Conservation (phyloP, 371 early-diverging fungal species). For the Lichtheimia ramosa region DNA sequence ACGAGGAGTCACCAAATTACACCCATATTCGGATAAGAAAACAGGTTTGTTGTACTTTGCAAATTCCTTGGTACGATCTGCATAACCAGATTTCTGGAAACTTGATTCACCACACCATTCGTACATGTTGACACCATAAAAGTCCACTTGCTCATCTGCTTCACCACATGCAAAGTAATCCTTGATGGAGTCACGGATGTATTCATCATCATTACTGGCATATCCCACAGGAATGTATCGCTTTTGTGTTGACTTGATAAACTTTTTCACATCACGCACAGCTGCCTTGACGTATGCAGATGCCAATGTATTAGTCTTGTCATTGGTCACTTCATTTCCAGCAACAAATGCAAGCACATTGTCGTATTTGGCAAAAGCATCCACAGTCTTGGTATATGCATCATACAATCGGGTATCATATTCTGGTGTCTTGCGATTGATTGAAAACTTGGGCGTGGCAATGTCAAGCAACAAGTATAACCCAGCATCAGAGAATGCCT, state of each 20-base stretch:
- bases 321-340: conserved; percentile 83
- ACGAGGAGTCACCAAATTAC: conserved; percentile 57
- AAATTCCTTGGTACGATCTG: conserved; percentile 58
- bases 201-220: conserved; percentile 76
- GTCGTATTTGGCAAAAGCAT: conserved; percentile 64
- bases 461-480: conserved; percentile 76
- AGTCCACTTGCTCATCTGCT: conserved; percentile 65
- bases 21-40: conserved; percentile 68
- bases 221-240: conserved; percentile 78
- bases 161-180: conserved; percentile 78
- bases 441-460: conserved; percentile 59
- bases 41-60: conserved; percentile 58
- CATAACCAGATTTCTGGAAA: conserved; percentile 61
- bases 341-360: conserved; percentile 76
- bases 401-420: conserved; percentile 60
- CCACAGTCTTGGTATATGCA: conserved; percentile 60
- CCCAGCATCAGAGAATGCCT: conserved; percentile 62
- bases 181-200: conserved; percentile 66
- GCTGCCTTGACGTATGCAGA: conserved; percentile 76
- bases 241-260: conserved; percentile 42
- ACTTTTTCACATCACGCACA: conserved; percentile 71
- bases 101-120: conserved; percentile 63
- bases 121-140: conserved; percentile 74
- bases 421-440: conserved; percentile 69
- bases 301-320: conserved; percentile 63